Base-by-base conservation (phyloP, 441 rosid genomes). In the Gossypium aridum region DNA sequence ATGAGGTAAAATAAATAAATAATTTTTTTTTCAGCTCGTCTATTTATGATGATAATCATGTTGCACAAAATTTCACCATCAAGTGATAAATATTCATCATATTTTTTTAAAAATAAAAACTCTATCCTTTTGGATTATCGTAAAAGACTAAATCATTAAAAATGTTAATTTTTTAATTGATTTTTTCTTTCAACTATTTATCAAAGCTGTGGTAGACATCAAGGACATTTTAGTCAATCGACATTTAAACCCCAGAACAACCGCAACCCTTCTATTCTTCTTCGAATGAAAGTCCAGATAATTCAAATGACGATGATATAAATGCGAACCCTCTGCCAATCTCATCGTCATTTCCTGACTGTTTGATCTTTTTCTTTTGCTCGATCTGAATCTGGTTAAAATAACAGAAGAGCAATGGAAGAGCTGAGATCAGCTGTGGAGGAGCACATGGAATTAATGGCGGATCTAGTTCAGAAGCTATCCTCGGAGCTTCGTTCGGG, bases 381-480 rank as follows among this genome's bases (percentile, higher is more conserved):
- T 59, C 0, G 71, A 72, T 69, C 71, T 67, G 39, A 17, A 1
- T 49, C 59, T 45, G 23, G 0, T 25, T 9, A 23, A 60, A 43
- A 65, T 6, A 45, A 43, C 9, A 9, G n/a, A 57, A 67, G 45
- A 70, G 31, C 2, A 75, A 90, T 95, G 99, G 99, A 90, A 20
- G 93, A 88, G 16, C 64, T 95, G 57, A 85, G 80, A 78, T 88
- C 91, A 70, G 92, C 91, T 16, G 70, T 92, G 86, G 95, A 91
- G 63, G 85, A 87, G 63, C 97, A 89, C 65, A 80, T 91, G 91
- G 91, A 91, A 65, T 94, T 84, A 67, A 81, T 91, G 92, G 83
- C 89, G 76, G 97, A 95, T 93, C 95, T 95, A 13, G 80, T 95
- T 28, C 93, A 91, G 84, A 88, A 91, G 26, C 77, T 95, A 73